phyloP scores from a whole-genome alignment of 2,329 filamentous ascomycete genomes.

The Microdochium nivale region DNA sequence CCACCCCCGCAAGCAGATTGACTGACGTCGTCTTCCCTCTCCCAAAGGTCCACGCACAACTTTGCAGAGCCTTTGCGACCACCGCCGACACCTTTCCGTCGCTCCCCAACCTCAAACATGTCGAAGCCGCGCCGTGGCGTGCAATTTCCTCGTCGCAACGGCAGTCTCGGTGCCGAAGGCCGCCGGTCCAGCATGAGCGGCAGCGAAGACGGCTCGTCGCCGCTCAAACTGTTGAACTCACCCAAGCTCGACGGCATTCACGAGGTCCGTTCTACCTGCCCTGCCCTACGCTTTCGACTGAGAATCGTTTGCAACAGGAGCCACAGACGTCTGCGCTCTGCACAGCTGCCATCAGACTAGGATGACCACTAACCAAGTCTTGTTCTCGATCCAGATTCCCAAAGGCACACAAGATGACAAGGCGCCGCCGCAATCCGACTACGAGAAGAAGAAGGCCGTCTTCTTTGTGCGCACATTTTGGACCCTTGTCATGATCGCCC shows the following conservation, averaged over 20 bases:
- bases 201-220: constrained; percentile 48
- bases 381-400: neutral
- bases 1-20: neutral
- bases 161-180: constrained; percentile 36
- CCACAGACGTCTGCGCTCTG: neutral
- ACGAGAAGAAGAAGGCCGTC: constrained; percentile 97
- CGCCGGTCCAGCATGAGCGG: constrained; percentile 64
- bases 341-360: neutral
- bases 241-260: constrained; percentile 26
- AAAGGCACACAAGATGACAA: neutral
- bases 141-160: constrained; percentile 43
- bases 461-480: constrained; percentile 96
- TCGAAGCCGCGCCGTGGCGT: constrained; percentile 39
- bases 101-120: constrained; percentile 11
- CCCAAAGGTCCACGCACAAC: neutral
- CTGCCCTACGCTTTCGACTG: neutral
- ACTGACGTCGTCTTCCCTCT: neutral
- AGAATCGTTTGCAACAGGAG: neutral
- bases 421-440: constrained; percentile 48
- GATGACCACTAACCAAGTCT: neutral
- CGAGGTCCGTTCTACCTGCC: constrained; percentile 19
- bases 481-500: constrained; percentile 94
- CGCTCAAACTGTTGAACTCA: constrained; percentile 17
- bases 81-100: neutral
- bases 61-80: neutral